Percentiles rank a stretch among this genome's conserved stretches.
Conservation (phyloP, 768 basidiomycete genomes). For the Suillus americanus region DNA sequence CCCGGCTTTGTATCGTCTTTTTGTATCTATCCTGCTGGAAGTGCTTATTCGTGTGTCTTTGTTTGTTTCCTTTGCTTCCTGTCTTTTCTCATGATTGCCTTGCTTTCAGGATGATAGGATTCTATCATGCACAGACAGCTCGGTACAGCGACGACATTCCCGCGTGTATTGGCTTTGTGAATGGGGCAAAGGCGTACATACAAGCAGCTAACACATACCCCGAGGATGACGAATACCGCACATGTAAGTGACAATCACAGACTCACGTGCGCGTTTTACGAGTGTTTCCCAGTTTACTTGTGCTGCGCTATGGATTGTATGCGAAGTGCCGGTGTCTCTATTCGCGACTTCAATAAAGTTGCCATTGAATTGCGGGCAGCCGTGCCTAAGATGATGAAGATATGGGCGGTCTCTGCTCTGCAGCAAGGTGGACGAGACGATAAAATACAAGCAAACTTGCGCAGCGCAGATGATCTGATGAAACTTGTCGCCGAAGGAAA, state of each 20-base stretch:
- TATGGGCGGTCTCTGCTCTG: constrained; percentile 9
- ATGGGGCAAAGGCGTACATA: constrained; percentile 11
- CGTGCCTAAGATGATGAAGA: constrained; percentile 11
- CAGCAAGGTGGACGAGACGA: constrained; percentile 9
- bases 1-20: constrained; percentile 16
- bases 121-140: constrained; percentile 5
- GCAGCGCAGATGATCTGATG: background rate
- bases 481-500: constrained; percentile 1
- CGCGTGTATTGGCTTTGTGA: background rate
- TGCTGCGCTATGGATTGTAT: background rate
- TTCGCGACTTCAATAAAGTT: background rate
- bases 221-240: constrained; percentile 17
- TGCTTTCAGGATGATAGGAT: constrained; percentile 5
- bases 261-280: background rate
- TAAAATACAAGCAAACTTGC: background rate
- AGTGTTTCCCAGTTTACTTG: background rate
- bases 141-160: background rate
- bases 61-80: background rate
- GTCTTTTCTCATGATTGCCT: background rate
- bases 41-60: constrained; percentile 15
- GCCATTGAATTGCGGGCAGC: background rate
- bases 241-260: constrained; percentile 10
- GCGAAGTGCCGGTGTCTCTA: background rate
- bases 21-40: constrained; percentile 14
- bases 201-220: constrained; percentile 14